Conservation (phyloP, 2,329 filamentous ascomycete species). For the Colletotrichum plurivorum region DNA sequence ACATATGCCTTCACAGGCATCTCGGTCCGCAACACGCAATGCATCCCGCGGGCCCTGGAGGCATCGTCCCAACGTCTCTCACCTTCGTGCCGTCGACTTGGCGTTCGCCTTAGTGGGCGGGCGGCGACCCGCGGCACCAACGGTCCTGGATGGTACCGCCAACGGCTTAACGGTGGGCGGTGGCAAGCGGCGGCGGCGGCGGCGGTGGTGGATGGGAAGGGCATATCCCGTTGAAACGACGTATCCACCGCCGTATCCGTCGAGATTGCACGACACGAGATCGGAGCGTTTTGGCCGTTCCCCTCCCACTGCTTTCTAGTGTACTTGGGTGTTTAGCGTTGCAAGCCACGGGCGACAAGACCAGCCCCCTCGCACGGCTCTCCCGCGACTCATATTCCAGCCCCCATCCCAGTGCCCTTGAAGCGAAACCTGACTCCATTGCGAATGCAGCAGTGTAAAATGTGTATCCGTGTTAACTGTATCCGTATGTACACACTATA, state of each 20-base stretch:
- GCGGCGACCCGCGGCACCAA: neutral
- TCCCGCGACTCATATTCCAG: constrained; percentile 36
- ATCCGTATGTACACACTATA: too few relatives aligned
- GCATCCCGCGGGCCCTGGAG: neutral
- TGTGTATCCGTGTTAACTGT: neutral
- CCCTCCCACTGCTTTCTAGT: constrained; percentile 3
- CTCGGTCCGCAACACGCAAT: neutral
- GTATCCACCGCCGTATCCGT: constrained; percentile 12
- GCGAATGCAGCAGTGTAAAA: neutral
- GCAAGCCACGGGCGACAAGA: constrained; percentile 24
- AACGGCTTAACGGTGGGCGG: constrained; percentile 8
- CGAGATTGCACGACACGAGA: constrained; percentile 7
- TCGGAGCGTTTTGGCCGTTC: constrained; percentile 24
- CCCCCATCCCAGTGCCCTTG: constrained; percentile 19
- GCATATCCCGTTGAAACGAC: constrained; percentile 22
- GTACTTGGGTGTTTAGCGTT: constrained; percentile 14
- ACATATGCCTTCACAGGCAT: constrained; percentile 5
- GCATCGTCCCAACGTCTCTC: neutral
- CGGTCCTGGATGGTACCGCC: neutral
- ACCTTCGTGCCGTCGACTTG: neutral
- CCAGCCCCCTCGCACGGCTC: constrained; percentile 21
- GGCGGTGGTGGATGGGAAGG: neutral
- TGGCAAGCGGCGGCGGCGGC: neutral
- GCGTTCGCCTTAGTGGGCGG: neutral
- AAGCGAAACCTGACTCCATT: constrained; percentile 8